Conservation (phyloP, 129 eudicot genomes). For the Daucus carota region DH1_v3.0 NC_030382.2:33655001-33655500, state of each 20-base stretch:
- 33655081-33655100: neutral
- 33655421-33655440: neutral
- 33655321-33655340: neutral
- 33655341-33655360: neutral
- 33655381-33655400: neutral
- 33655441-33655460: neutral
- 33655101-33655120: neutral
- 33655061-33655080: neutral
- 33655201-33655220: neutral
- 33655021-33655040: neutral
- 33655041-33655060: neutral
- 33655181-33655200: neutral
- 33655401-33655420: neutral
- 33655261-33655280: neutral
- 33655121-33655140: neutral
- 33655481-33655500: neutral
- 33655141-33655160: neutral
- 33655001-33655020: neutral
- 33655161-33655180: neutral
- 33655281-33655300: neutral
- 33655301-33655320: neutral
- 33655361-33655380: neutral
- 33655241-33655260: neutral
- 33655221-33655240: neutral
- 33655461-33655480: neutral